Evolutionary conservation across 225 moss, liverwort and hornwort species (phyloP).

Genomic region (Takakia lepidozioides): DNA sequence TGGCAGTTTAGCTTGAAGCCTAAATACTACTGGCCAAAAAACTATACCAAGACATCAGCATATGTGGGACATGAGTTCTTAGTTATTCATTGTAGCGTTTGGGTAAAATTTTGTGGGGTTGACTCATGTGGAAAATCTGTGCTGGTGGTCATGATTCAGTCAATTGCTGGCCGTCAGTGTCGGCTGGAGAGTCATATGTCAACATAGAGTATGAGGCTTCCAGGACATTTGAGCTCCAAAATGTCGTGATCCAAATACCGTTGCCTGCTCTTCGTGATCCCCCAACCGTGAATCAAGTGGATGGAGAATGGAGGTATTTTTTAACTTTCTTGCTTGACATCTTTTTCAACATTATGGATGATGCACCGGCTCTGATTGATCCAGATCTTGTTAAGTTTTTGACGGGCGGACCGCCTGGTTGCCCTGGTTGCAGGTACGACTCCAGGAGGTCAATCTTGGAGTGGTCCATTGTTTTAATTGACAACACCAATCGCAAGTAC

Average conservation of each 20-base stretch:
- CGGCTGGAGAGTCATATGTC: constrained; percentile 81
- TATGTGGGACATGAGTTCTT: no score
- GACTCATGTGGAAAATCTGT: constrained; percentile 4
- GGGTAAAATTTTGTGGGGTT: no score
- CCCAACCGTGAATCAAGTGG: constrained; percentile 81
- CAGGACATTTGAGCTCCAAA: constrained; percentile 79
- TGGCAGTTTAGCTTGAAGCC: no score
- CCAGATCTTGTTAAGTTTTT: no score
- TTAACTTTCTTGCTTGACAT: no score
- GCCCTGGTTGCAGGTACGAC: constrained; percentile 43
- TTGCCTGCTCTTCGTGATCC: constrained; percentile 83
- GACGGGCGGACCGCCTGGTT: no score
- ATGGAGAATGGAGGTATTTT: constrained; percentile 99
- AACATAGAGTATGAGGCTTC: constrained; percentile 96
- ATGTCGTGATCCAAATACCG: constrained; percentile 82
- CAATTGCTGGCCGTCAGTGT: constrained; percentile 96
- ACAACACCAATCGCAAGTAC: constrained; percentile 93
- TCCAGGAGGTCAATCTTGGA: constrained; percentile 69
- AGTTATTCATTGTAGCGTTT: no score
- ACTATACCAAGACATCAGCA: no score
- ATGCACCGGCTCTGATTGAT: no score
- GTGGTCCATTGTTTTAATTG: constrained; percentile 88
- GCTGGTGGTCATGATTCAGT: constrained; percentile 36
- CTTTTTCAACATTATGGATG: no score
- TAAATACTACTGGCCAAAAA: no score